Conservation (phyloP, 805 yeast genomes). For the Pichia manshurica region DNA sequence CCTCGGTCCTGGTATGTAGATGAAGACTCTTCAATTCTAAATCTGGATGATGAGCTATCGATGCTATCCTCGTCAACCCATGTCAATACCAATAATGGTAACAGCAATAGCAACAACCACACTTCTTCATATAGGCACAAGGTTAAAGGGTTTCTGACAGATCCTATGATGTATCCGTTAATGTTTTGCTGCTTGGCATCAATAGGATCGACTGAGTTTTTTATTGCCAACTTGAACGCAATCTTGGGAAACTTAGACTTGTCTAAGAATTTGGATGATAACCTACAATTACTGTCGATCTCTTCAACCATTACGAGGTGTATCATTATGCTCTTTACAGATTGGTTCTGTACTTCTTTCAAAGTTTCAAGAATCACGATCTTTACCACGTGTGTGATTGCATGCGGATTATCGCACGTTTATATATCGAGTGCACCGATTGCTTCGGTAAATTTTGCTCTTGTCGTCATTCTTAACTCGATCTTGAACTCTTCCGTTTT, state of each 20-base stretch:
- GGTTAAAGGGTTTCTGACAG: constrained; percentile 33
- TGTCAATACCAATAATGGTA: background rate
- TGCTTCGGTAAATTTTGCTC: constrained; percentile 17
- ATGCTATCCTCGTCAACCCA: constrained; percentile 20
- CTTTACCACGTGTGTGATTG: constrained; percentile 21
- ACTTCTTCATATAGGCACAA: constrained; percentile 14
- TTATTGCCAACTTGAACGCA: constrained; percentile 71
- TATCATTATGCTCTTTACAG: constrained; percentile 62
- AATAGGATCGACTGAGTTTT: constrained; percentile 83
- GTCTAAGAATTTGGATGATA: constrained; percentile 18
- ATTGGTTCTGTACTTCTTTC: constrained; percentile 38
- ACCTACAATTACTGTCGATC: constrained; percentile 36
- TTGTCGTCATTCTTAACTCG: constrained; percentile 26
- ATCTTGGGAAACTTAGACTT: constrained; percentile 22
- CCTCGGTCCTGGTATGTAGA: constrained; percentile 29
- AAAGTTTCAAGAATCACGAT: constrained; percentile 27
- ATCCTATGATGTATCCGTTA: constrained; percentile 60
- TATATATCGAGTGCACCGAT: constrained; percentile 27
- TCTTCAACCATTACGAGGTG: constrained; percentile 70
- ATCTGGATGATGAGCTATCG: constrained; percentile 26
- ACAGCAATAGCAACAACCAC: background rate
- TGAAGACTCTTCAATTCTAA: constrained; percentile 20
- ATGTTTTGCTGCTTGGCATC: constrained; percentile 58
- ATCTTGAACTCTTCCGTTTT: constrained; percentile 66
- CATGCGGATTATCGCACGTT: constrained; percentile 27